Evolutionary conservation across 805 yeast species (phyloP), one percentile per base, ranked within the genome.

Genomic region (Wickerhamomyces pijperi): DNA sequence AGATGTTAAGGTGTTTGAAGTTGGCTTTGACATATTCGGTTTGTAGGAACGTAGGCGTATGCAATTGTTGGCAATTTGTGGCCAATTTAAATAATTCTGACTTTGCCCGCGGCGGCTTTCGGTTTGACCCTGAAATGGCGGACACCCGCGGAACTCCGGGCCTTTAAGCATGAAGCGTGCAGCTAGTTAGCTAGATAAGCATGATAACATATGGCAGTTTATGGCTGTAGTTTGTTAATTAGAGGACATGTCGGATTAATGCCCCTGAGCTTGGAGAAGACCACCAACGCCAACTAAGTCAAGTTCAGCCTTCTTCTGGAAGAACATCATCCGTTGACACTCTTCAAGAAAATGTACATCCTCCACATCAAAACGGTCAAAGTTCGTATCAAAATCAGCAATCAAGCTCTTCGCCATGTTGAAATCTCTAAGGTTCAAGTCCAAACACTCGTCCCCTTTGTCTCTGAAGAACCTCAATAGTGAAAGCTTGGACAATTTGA

Each of bases 231-330:
- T n/a, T n/a, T n/a, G n/a, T n/a, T n/a, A n/a, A n/a, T n/a, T n/a
- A n/a, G n/a, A n/a, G n/a, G n/a, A n/a, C n/a, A n/a, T n/a, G n/a
- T n/a, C n/a, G n/a, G n/a, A n/a, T n/a, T n/a, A n/a, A n/a, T n/a
- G n/a, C n/a, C n/a, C n/a, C n/a, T n/a, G n/a, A n/a, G n/a, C n/a
- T n/a, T n/a, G n/a, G n/a, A n/a, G n/a, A n/a, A n/a, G n/a, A n/a
- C n/a, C n/a, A n/a, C n/a, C n/a, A n/a, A n/a, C n/a, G n/a, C 13
- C 14, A 36, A 58, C 51, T 17, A 60, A 63, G 45, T 70, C 75
- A 70, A 80, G 68, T 55, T 81, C 88, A 3, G 78, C 70, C 50
- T 79, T 79, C 43, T 69, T 72, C 32, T 61, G 59, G 12, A 76
- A 63, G 37, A 70, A 62, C 51, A 79, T 48, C 36, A 78, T 79